These are phyloP conservation scores for Mycena belliarum DNA, from an alignment of 768 basidiomycete genomes.

Conservation along the genomic window DNA sequence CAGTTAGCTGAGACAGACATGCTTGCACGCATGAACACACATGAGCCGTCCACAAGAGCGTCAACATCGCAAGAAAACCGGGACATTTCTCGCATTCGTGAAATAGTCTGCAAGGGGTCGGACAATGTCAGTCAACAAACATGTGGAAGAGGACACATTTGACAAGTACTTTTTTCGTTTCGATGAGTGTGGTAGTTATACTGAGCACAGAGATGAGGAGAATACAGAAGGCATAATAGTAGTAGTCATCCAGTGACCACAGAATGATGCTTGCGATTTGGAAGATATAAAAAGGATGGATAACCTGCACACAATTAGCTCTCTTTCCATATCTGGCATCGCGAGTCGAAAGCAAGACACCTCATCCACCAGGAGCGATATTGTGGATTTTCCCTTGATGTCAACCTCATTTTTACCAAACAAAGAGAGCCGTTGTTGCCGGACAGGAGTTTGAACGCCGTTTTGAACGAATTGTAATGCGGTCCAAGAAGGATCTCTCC, in stretches of 20 bases:
- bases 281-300: conserved; percentile 98
- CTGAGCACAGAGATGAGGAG: conserved; percentile 86
- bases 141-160: neutral
- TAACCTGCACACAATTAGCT: conserved; percentile 50
- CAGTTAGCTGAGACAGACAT: neutral
- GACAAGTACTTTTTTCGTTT: conserved; percentile 80
- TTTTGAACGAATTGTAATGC: conserved; percentile 58
- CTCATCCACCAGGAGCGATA: conserved; percentile 85
- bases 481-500: conserved; percentile 82
- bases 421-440: conserved; percentile 66
- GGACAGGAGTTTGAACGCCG: conserved; percentile 57
- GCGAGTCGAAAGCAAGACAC: conserved; percentile 39
- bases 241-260: conserved; percentile 95
- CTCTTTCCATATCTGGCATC: neutral
- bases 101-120: conserved; percentile 70
- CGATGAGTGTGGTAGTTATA: conserved; percentile 82
- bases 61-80: conserved; percentile 78
- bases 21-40: conserved; percentile 43
- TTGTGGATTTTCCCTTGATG: conserved; percentile 82
- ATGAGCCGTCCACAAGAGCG: conserved; percentile 68
- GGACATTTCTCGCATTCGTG: conserved; percentile 96
- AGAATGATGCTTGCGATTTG: conserved; percentile 93
- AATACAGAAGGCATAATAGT: conserved; percentile 97
- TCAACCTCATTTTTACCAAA: conserved; percentile 90
- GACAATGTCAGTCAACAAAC: conserved; percentile 17